These are phyloP conservation scores for Kurtzmaniella quercitrusa DNA, from an alignment of 1,139 yeast genomes.

Conservation along the genomic window DNA sequence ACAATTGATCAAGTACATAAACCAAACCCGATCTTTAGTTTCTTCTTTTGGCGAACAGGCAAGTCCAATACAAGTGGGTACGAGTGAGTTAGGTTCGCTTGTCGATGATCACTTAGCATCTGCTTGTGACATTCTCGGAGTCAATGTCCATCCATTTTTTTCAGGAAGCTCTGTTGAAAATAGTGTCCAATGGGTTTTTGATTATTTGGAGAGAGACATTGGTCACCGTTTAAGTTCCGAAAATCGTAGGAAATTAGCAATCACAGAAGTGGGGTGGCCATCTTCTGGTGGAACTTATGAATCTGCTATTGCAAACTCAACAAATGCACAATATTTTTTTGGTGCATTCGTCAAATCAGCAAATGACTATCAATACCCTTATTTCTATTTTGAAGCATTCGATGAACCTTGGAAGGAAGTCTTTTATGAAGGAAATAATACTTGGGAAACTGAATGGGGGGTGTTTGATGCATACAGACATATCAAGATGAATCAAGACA, in stretches of 20 bases:
- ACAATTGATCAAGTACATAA: constrained; percentile 39
- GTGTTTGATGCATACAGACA: constrained; percentile 47
- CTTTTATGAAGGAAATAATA: constrained; percentile 42
- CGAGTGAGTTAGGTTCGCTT: constrained; percentile 51
- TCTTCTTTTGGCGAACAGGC: constrained; percentile 18
- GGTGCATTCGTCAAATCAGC: constrained; percentile 51
- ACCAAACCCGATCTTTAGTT: constrained; percentile 36
- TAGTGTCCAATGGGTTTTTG: constrained; percentile 52
- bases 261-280: constrained; percentile 75
- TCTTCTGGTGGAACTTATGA: constrained; percentile 50
- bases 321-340: constrained; percentile 45
- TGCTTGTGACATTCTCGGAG: constrained; percentile 54
- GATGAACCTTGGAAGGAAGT: constrained; percentile 68
- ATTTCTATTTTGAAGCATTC: constrained; percentile 69
- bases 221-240: constrained; percentile 19
- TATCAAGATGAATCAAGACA: constrained; percentile 12
- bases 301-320: constrained; percentile 42
- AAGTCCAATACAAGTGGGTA: constrained; percentile 45
- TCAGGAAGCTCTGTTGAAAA: constrained; percentile 50
- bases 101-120: constrained; percentile 30
- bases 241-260: constrained; percentile 28
- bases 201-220: constrained; percentile 43
- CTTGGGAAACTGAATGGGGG: constrained; percentile 77
- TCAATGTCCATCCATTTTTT: constrained; percentile 67
- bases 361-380: constrained; percentile 32